Evolutionary conservation across 179 eudicot genomes (phyloP), one percentile per base, ranked within the genome.

Genomic region (Spinacia oleracea): DNA sequence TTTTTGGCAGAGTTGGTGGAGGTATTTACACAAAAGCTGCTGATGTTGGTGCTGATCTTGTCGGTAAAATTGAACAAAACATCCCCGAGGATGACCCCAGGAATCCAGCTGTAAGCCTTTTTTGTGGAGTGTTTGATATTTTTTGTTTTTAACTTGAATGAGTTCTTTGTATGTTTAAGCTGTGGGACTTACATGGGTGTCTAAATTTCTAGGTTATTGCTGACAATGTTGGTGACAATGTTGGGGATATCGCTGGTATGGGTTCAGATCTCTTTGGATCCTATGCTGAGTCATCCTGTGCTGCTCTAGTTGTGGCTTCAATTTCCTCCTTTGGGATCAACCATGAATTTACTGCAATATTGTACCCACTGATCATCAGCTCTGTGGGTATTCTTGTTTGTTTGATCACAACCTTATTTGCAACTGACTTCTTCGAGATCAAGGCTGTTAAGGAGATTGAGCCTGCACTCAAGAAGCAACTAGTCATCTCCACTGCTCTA

Each of bases 191-290:
- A 79, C 21, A 4, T 53, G 67, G 59, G 18, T 43, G 16, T 48
- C 32, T 31, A n/a, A 18, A 38, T 55, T 40, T 81, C 20, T 87
- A 94, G 98, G 98, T 94, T 69, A 94, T 94, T 83, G 98, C 98
- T 80, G 98, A 92, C 75, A 94, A 92, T 85, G 98, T 94, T 11
- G 98, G 98, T 78, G 98, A 94, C 84, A 94, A 94, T 82, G 98
- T 91, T 73, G 98, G 97, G 38, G 98, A 94, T 87, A 94, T 94
- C 87, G 97, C 98, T 76, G 98, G 98, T 43, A 94, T 94, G 98
- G 98, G 98, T 71, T 94, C 98, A 62, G 98, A 94, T 84, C 92
- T 94, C 18, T 94, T 94, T 63, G 98, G 98, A n/a, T 94, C 98
- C 40, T 94, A 92, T 83, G 96, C 97, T 2, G 98, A 94, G 87